Conservation (phyloP, 352 stramenopile species). For the Peronospora destructor region DNA sequence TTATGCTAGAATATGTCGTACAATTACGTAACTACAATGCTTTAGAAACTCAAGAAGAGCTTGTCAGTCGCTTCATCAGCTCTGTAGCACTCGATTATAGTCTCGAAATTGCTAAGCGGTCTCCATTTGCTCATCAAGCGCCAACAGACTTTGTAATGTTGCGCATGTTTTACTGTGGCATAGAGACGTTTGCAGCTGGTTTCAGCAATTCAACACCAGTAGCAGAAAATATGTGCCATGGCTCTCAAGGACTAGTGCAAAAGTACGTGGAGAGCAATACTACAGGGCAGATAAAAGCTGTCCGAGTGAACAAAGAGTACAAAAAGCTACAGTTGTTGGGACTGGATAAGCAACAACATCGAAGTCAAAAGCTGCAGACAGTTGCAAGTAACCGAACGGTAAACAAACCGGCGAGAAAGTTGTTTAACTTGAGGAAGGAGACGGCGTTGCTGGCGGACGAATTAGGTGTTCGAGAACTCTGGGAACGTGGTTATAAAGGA, state of each 20-base stretch:
- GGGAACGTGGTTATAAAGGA: constrained; percentile 56
- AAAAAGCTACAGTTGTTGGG: constrained; percentile 30
- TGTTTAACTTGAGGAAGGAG: constrained; percentile 26
- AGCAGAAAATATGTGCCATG: constrained; percentile 18
- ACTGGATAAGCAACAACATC: constrained; percentile 5
- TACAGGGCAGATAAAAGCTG: constrained; percentile 25
- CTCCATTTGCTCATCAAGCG: constrained; percentile 21
- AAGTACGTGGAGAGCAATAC: constrained; percentile 6
- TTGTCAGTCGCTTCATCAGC: constrained; percentile 25
- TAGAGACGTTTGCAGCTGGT: background rate
- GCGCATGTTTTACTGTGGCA: constrained; percentile 37
- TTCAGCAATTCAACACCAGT: background rate
- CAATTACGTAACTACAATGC: constrained; percentile 29
- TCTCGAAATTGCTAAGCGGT: constrained; percentile 25
- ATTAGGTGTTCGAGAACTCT: constrained; percentile 45
- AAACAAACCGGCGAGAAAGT: constrained; percentile 13
- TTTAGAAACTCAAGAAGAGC: constrained; percentile 28
- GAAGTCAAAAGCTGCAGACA: constrained; percentile 14
- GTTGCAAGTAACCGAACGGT: constrained; percentile 12
- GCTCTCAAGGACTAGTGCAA: constrained; percentile 18
- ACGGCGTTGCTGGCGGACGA: constrained; percentile 38
- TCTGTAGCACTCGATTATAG: constrained; percentile 10
- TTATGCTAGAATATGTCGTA: constrained; percentile 35
- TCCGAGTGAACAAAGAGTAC: constrained; percentile 49
- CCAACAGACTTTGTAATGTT: constrained; percentile 66